Evolutionary conservation across 1,284 basidiomycete genomes (phyloP).

Genomic region (Gymnopus androsaceus): DNA sequence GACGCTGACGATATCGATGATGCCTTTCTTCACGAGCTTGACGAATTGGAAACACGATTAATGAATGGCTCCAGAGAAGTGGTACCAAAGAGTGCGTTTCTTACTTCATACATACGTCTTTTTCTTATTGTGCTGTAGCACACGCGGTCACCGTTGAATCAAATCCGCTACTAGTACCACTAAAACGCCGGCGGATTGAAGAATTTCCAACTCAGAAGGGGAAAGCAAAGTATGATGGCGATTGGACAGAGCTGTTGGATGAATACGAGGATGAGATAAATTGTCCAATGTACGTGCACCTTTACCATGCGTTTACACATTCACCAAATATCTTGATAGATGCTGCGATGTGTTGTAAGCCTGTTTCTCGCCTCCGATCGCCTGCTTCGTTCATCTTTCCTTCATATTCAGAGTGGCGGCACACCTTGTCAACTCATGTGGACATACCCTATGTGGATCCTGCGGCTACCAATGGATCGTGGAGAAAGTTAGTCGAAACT

Average conservation of each 20-base stretch:
- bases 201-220: conserved; percentile 3
- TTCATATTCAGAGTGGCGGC: conserved; percentile 43
- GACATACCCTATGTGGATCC: conserved; percentile 56
- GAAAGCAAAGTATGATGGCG: not conserved
- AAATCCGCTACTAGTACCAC: not conserved
- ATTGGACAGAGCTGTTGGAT: conserved; percentile 28
- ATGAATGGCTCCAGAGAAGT: not conserved
- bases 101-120: not conserved
- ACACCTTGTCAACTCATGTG: conserved; percentile 58
- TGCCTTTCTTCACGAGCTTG: conserved; percentile 9
- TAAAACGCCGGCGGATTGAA: conserved; percentile 9
- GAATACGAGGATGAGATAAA: conserved; percentile 52
- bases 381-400: conserved; percentile 3
- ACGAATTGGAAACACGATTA: conserved; percentile 5
- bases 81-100: too few species aligned
- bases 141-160: too few species aligned
- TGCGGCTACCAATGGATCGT: conserved; percentile 52
- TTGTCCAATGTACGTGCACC: conserved; percentile 53
- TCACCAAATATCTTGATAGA: conserved; percentile 29
- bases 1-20: conserved; percentile 9
- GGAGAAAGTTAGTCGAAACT: conserved; percentile 38
- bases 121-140: not conserved
- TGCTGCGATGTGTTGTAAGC: conserved; percentile 59
- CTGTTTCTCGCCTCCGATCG: not conserved
- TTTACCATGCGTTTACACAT: not conserved